Conservation (phyloP, 345 rosid species). For the Melastoma malabathricum region DNA sequence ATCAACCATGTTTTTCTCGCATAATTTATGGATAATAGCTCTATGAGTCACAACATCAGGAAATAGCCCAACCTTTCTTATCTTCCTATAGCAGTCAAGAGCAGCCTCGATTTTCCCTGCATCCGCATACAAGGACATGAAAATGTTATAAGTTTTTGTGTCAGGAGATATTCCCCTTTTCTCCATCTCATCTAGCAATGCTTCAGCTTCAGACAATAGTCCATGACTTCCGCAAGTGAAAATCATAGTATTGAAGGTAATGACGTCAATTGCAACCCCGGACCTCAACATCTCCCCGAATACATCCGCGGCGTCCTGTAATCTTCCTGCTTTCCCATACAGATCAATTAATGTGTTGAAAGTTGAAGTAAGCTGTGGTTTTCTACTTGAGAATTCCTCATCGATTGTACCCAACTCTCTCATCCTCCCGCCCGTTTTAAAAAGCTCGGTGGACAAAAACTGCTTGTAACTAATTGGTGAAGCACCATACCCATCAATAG, state of each 20-base stretch:
- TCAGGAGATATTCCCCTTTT: conserved; percentile 52
- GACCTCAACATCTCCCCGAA: conserved; percentile 71
- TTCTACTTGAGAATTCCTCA: conserved; percentile 23
- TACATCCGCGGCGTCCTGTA: conserved; percentile 62
- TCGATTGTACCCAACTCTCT: conserved; percentile 19
- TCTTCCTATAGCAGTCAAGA: conserved; percentile 43
- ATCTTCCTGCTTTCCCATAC: conserved; percentile 84
- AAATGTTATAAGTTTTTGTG: conserved; percentile 66
- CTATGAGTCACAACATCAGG: conserved; percentile 66
- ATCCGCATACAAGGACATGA: conserved; percentile 60
- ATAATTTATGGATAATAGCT: conserved; percentile 60
- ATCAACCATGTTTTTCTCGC: conserved; percentile 50
- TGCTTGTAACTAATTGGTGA: conserved; percentile 56
- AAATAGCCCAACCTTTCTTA: conserved; percentile 58
- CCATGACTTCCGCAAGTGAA: conserved; percentile 77
- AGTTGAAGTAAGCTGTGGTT: conserved; percentile 58
- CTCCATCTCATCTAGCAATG: conserved; percentile 66
- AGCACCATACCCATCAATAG: conserved; percentile 20
- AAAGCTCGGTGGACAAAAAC: conserved; percentile 67
- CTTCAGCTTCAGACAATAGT: conserved; percentile 58
- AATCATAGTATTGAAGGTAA: conserved; percentile 87
- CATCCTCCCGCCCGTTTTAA: conserved; percentile 52
- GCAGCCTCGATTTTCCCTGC: conserved; percentile 60
- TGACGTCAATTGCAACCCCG: conserved; percentile 57
- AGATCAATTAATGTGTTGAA: conserved; percentile 77